Percentiles rank a stretch among this genome's conserved stretches.
Evolutionary conservation across 805 yeast species (phyloP).

Genomic region (Wickerhamomyces silvicola): DNA sequence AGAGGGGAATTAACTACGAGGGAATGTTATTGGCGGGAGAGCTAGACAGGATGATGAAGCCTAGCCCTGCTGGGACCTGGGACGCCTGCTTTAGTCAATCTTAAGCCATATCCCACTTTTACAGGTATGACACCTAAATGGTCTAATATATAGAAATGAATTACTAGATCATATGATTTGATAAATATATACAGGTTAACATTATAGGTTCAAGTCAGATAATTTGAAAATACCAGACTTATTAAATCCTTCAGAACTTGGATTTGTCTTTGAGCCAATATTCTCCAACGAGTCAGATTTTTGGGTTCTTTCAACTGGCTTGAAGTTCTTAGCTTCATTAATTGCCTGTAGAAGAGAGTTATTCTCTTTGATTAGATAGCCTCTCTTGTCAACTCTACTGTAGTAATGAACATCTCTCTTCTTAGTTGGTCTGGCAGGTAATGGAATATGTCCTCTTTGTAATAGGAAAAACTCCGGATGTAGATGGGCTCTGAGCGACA

Average conservation of each 20-base stretch:
- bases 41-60: too few relatives aligned
- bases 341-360: conserved; percentile 18
- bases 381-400: conserved; percentile 63
- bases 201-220: conserved; percentile 16
- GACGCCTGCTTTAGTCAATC: too few relatives aligned
- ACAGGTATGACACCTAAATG: too few relatives aligned
- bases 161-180: too few relatives aligned
- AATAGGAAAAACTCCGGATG: conserved; percentile 63
- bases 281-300: conserved; percentile 6
- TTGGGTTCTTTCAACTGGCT: conserved; percentile 5
- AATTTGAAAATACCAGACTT: conserved; percentile 19
- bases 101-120: too few relatives aligned
- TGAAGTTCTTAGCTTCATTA: conserved; percentile 11
- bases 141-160: too few relatives aligned
- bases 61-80: too few relatives aligned
- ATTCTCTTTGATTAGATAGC: conserved; percentile 52
- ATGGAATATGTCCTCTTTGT: conserved; percentile 74
- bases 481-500: conserved; percentile 70
- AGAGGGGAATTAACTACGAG: too few relatives aligned
- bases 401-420: conserved; percentile 78
- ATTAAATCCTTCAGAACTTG: conserved; percentile 17
- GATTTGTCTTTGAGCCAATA: conserved; percentile 12
- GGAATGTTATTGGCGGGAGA: too few relatives aligned
- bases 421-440: conserved; percentile 79
- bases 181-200: conserved; percentile 5